Base-by-base conservation (phyloP, 75 land plant species). In the Selaginella tamariscina region DNA sequence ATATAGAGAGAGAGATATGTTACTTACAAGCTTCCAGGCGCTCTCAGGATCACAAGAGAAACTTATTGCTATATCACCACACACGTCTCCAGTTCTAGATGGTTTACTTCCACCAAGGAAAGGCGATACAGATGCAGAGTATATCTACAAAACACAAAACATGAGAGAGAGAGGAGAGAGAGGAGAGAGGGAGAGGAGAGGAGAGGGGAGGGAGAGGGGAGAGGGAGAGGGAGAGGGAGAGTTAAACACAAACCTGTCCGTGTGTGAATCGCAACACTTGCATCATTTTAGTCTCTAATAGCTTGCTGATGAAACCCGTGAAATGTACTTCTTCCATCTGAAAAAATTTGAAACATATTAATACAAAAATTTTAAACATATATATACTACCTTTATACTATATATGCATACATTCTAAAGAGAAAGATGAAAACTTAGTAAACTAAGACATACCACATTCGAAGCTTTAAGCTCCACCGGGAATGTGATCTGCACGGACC, bases 21-120 rank as follows among this genome's bases (percentile, higher is more conserved):
- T 28, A 73, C 79, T 29, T 65, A 94, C 98, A 79, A 94, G 77
- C 59, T 71, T 90, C 71, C 81, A 81, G 23, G 98, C 84, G 55
- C 86, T 82, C 39, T 83, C 85, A 49, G 98, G 98, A 71, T 94
- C 96, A 83, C 98, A 94, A 63, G 98, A 90, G 72, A 94, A 94
- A 63, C 77, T 85, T 33, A 94, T 71, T 54, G 88, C 82, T 56
- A 94, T 84, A 66, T 90, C 98, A 57, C 98, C 98, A 57, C 98
- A 85, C 1, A 90, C 82, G 84, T 84, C 80, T n/a, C 85, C 87
- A 56, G 69, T 63, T 74, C 91, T 76, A 30, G 96, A 94, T 26
- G 96, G 98, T 57, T 81, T 90, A 70, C 86, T 90, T 32, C 96
- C 98, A 68, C 92, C 91, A 57, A 94, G 82, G 66, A 90, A 94